Conservation (phyloP, 805 yeast genomes). For the Kodamaea kakaduensis region DNA sequence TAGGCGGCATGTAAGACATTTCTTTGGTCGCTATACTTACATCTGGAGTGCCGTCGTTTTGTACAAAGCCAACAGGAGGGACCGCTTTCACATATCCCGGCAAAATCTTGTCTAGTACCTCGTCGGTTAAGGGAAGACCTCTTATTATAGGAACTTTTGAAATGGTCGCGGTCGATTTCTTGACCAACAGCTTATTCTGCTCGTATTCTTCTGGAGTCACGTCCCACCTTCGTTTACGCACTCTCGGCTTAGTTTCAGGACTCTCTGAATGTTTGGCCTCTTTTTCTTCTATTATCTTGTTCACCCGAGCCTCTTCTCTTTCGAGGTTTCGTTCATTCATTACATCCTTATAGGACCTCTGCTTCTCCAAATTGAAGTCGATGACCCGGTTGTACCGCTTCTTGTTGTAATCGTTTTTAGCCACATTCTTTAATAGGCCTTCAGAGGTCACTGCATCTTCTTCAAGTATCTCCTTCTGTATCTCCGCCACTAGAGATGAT, state of each 20-base stretch:
- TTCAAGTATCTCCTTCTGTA: slow-evolving; percentile 20
- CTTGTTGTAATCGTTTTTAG: slow-evolving; percentile 26
- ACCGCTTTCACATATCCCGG: slow-evolving; percentile 50
- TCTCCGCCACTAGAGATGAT: slow-evolving; percentile 21
- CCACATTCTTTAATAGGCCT: slow-evolving; percentile 13
- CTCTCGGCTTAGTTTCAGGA: no score
- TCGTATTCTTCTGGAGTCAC: slow-evolving; percentile 36
- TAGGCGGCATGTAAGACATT: slow-evolving; percentile 51
- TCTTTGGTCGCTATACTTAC: slow-evolving; percentile 22
- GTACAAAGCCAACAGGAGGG: slow-evolving; percentile 46
- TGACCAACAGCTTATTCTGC: slow-evolving; percentile 20
- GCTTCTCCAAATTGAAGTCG: slow-evolving; percentile 14
- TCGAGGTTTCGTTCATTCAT: slow-evolving; percentile 40
- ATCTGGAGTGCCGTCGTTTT: slow-evolving; percentile 29
- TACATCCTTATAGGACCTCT: slow-evolving; percentile 38
- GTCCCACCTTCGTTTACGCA: slow-evolving; percentile 43
- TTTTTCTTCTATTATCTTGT: slow-evolving; percentile 20
- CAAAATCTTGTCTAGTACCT: slow-evolving; percentile 43
- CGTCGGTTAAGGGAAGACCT: slow-evolving; percentile 40
- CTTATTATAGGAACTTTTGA: slow-evolving; percentile 25
- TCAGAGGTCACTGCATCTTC: slow-evolving; percentile 15
- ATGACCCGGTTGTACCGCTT: slow-evolving; percentile 25
- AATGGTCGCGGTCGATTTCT: slow-evolving; percentile 3
- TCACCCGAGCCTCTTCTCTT: slow-evolving; percentile 29
- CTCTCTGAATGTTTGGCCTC: no score